Conservation (phyloP, 2,329 filamentous ascomycete species). For the Cladosporium sp. region DNA sequence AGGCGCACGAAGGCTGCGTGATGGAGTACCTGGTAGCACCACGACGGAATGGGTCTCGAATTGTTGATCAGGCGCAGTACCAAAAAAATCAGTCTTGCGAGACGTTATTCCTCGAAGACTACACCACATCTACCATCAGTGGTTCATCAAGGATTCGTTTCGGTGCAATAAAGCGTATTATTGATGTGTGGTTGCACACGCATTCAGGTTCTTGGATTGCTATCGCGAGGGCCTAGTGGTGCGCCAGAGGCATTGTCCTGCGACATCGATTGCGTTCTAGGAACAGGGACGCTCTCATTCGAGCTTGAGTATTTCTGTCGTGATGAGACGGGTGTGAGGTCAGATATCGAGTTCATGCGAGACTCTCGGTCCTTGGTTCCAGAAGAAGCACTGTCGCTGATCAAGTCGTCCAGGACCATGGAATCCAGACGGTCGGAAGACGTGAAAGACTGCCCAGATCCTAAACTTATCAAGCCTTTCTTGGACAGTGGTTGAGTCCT, state of each 20-base stretch:
- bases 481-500: constrained; percentile 27
- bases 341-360: constrained; percentile 34
- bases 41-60: no score
- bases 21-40: no score
- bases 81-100: no score
- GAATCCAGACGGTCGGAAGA: constrained; percentile 29
- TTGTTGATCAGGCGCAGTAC: no score
- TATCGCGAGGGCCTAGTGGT: background rate
- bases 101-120: no score
- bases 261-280: background rate
- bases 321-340: constrained; percentile 19
- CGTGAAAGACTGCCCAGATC: constrained; percentile 40
- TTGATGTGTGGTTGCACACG: no score
- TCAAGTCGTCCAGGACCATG: constrained; percentile 37
- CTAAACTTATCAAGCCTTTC: constrained; percentile 45
- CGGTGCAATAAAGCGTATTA: no score
- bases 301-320: constrained; percentile 7
- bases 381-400: constrained; percentile 50
- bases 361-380: constrained; percentile 46
- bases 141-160: no score
- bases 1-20: no score
- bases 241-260: background rate
- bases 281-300: background rate
- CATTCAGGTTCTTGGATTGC: background rate
- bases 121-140: no score